These are phyloP conservation scores for Amylocarpus encephaloides DNA, from an alignment of 2,329 filamentous ascomycete genomes.

Conservation along the genomic window DNA sequence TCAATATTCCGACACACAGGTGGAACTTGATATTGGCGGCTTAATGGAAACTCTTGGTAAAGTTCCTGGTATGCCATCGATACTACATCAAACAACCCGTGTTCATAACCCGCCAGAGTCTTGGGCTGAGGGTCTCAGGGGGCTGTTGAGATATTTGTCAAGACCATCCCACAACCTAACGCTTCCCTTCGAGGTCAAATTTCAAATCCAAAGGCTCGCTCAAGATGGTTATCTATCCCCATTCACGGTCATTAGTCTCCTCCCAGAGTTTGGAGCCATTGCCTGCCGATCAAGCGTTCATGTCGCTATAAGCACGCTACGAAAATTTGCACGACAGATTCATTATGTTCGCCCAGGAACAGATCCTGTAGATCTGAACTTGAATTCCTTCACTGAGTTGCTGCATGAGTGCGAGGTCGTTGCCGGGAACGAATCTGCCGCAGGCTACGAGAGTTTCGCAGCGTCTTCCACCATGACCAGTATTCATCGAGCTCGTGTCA, in stretches of 20 bases:
- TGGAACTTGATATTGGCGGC: not conserved
- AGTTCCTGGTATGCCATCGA: not conserved
- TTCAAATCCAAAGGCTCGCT: conserved; percentile 25
- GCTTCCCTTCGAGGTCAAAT: conserved; percentile 2
- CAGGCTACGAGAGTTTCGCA: conserved; percentile 10
- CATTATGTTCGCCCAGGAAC: not conserved
- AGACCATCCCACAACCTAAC: not conserved
- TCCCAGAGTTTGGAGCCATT: conserved; percentile 34
- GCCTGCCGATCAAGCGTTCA: conserved; percentile 17
- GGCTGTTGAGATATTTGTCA: not conserved
- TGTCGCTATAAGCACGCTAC: not conserved
- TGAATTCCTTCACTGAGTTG: conserved; percentile 38
- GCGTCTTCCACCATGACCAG: conserved; percentile 20
- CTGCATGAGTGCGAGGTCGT: conserved; percentile 35
- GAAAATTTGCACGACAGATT: conserved; percentile 2
- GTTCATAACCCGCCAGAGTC: not conserved
- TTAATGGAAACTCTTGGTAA: not conserved
- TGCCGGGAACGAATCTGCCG: conserved; percentile 26
- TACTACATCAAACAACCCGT: not conserved
- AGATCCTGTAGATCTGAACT: not conserved
- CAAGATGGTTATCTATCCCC: conserved; percentile 58
- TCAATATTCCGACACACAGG: not conserved
- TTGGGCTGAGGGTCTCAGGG: not conserved
- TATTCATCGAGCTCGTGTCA: conserved; percentile 38
- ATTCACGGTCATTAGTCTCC: conserved; percentile 39